Conservation (phyloP, 305 asterid genomes). For the Fraxinus dipetala region DNA sequence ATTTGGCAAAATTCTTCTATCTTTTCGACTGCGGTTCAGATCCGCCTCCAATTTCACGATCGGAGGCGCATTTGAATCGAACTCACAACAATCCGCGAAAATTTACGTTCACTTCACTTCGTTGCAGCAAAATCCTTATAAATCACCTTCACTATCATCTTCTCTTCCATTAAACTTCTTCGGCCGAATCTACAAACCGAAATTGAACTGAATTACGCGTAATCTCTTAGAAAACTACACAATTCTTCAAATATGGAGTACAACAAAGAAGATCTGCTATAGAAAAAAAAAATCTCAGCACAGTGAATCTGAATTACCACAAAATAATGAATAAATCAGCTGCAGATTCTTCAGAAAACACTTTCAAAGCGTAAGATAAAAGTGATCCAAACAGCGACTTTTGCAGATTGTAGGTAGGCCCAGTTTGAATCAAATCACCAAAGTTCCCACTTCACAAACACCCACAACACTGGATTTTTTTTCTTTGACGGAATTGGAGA, state of each 20-base stretch:
- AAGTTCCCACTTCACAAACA: constrained; percentile 28
- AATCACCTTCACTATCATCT: constrained; percentile 13
- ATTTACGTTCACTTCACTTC: constrained; percentile 4
- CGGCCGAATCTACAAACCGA: constrained; percentile 4
- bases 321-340: constrained; percentile 52
- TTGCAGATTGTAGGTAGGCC: constrained; percentile 44
- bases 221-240: constrained; percentile 2
- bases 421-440: constrained; percentile 32
- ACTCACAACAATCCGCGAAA: constrained; percentile 16
- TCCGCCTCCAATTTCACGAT: constrained; percentile 52
- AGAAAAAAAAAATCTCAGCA: constrained; percentile 17
- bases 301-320: constrained; percentile 28
- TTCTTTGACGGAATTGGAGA: neutral
- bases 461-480: neutral
- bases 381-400: constrained; percentile 51
- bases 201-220: constrained; percentile 40
- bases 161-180: constrained; percentile 3
- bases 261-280: constrained; percentile 9
- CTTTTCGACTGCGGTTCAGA: constrained; percentile 31
- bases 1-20: constrained; percentile 6
- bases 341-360: constrained; percentile 35
- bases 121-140: constrained; percentile 15
- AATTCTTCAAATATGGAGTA: neutral
- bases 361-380: constrained; percentile 37
- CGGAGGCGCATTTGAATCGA: constrained; percentile 43